Evolutionary conservation across 352 stramenopile genomes (phyloP).

Genomic region (Phytophthora constricta): DNA sequence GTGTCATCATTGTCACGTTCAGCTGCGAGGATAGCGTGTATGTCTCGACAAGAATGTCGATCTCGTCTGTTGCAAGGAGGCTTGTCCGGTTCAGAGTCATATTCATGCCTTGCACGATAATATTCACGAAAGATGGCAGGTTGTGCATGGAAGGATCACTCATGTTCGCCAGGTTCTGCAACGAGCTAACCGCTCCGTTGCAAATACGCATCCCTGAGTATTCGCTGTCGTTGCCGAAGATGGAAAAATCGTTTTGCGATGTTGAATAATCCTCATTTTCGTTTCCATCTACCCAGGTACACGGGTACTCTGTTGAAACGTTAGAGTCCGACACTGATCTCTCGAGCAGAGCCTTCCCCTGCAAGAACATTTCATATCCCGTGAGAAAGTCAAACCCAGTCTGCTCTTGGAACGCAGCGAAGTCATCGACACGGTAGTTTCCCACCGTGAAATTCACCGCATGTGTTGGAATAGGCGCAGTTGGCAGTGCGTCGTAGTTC

Average conservation of each 20-base stretch:
- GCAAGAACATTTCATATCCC: conserved; percentile 49
- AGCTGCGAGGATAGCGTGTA: conserved; percentile 43
- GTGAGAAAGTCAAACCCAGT: conserved; percentile 33
- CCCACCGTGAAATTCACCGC: conserved; percentile 22
- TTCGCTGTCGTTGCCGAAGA: conserved; percentile 22
- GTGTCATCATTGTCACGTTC: conserved; percentile 43
- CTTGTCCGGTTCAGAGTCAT: conserved; percentile 28
- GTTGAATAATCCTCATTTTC: conserved; percentile 17
- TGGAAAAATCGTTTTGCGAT: conserved; percentile 21
- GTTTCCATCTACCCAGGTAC: conserved; percentile 35
- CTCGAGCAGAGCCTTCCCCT: conserved; percentile 52
- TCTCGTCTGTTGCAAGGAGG: conserved; percentile 29
- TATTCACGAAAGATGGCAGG: conserved; percentile 28
- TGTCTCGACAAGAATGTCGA: conserved; percentile 34
- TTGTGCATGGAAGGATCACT: conserved; percentile 34
- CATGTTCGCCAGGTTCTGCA: conserved; percentile 36
- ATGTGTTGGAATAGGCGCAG: conserved; percentile 20
- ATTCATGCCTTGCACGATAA: conserved; percentile 33
- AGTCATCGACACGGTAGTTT: conserved; percentile 3
- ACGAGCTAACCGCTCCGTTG: conserved; percentile 41
- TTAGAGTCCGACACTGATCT: conserved; percentile 44
- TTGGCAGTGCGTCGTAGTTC: conserved; percentile 51
- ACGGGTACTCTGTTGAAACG: conserved; percentile 38
- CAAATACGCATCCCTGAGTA: conserved; percentile 36
- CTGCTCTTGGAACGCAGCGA: conserved; percentile 24